phyloP scores from a whole-genome alignment of 768 basidiomycete species.

The Kwoniella europaea region DNA sequence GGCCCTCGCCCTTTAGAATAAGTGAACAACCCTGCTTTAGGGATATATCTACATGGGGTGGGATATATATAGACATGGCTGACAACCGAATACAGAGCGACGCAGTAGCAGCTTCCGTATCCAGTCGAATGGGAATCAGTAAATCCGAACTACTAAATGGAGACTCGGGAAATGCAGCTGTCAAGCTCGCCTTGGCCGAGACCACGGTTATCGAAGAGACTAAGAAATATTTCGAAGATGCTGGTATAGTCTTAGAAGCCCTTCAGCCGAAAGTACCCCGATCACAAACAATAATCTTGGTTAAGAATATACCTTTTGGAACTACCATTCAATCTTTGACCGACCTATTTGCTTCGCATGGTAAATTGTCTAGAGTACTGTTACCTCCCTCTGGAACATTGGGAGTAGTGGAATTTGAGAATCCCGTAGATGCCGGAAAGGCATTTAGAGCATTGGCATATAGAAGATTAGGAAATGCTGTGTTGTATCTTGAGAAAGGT shows the following conservation, averaged over 20 bases:
- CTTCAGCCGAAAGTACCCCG: conserved; percentile 49
- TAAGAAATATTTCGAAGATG: conserved; percentile 77
- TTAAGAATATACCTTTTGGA: conserved; percentile 96
- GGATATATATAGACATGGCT: too few relatives aligned
- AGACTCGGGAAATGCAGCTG: conserved; percentile 69
- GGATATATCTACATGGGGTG: neutral
- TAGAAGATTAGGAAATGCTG: conserved; percentile 80
- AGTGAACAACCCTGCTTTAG: neutral
- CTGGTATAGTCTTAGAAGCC: conserved; percentile 57
- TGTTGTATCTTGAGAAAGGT: conserved; percentile 91
- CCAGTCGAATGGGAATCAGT: conserved; percentile 80
- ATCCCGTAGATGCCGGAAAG: conserved; percentile 70
- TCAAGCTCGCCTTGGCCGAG: conserved; percentile 94
- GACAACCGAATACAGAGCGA: conserved; percentile 68
- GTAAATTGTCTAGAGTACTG: conserved; percentile 71
- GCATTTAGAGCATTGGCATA: conserved; percentile 86
- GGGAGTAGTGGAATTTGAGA: conserved; percentile 85
- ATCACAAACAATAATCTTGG: conserved; percentile 82
- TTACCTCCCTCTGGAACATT: conserved; percentile 92
- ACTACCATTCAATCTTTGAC: conserved; percentile 76
- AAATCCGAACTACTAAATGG: conserved; percentile 89
- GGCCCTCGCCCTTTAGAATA: neutral
- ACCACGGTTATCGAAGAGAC: conserved; percentile 96
- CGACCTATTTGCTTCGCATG: conserved; percentile 77
- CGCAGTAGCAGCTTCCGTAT: conserved; percentile 87